Evolutionary conservation across 164 flowering plant species (phyloP).

Genomic region (Annona cherimola): DNA sequence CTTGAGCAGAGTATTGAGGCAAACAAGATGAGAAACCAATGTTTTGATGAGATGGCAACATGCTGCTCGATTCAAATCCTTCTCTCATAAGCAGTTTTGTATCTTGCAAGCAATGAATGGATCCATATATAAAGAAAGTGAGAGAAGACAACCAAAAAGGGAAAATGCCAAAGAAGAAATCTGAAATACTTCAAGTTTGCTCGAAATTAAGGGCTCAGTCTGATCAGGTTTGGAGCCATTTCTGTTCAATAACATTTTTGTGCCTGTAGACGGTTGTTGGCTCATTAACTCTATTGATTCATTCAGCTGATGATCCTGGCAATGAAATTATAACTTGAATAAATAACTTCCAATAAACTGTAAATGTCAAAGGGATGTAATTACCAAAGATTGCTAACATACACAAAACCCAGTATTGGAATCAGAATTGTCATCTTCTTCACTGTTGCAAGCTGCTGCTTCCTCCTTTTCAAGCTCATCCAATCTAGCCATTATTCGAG

Average conservation of each 20-base stretch:
- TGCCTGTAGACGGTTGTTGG: background rate
- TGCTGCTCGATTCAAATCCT: background rate
- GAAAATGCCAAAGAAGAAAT: background rate
- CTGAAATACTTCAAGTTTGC: background rate
- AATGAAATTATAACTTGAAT: constrained; percentile 1
- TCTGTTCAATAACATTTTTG: constrained; percentile 8
- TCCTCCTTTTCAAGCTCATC: constrained; percentile 85
- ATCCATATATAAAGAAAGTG: background rate
- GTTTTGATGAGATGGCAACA: background rate
- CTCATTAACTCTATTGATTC: constrained; percentile 10
- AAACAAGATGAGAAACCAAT: background rate
- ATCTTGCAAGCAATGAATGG: background rate
- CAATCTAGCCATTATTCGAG: constrained; percentile 51
- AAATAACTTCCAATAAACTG: background rate
- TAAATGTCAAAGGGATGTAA: constrained; percentile 9
- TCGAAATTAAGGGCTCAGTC: constrained; percentile 19
- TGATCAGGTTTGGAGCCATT: constrained; percentile 6
- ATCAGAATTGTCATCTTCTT: constrained; percentile 17
- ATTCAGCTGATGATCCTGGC: constrained; percentile 13
- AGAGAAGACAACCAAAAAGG: background rate
- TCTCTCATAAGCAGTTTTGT: background rate
- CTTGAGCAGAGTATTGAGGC: background rate
- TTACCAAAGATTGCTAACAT: constrained; percentile 15
- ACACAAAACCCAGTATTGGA: constrained; percentile 7
- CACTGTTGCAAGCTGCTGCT: constrained; percentile 13